A percentile compares a stretch with the other conserved stretches of the same genome.
Conservation (phyloP, 345 rosid species). For the Acer negundo region DNA sequence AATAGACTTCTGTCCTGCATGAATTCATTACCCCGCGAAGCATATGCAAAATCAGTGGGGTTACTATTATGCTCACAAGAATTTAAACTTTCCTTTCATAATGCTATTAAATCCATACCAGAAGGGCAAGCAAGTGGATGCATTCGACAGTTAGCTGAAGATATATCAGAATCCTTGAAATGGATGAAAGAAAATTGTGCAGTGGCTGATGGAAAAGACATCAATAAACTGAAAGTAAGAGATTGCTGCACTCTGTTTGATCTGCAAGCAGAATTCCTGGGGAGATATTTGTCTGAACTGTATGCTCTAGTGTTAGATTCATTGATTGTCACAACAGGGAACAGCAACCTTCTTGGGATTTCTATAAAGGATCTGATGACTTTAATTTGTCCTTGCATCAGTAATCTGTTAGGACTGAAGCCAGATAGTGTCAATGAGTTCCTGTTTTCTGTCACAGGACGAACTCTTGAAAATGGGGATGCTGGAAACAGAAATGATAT, state of each 20-base stretch:
- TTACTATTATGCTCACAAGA: slow-evolving; percentile 53
- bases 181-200: slow-evolving; percentile 60
- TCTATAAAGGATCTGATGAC: slow-evolving; percentile 57
- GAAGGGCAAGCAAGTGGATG: slow-evolving; percentile 89
- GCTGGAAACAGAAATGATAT: slow-evolving; percentile 28
- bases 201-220: slow-evolving; percentile 26
- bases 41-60: slow-evolving; percentile 48
- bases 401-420: slow-evolving; percentile 49
- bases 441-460: slow-evolving; percentile 54
- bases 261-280: slow-evolving; percentile 59
- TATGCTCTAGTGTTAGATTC: slow-evolving; percentile 68
- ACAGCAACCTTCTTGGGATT: slow-evolving; percentile 63
- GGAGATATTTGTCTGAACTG: slow-evolving; percentile 69
- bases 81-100: slow-evolving; percentile 56
- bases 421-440: slow-evolving; percentile 48
- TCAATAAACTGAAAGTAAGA: slow-evolving; percentile 18
- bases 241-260: slow-evolving; percentile 31
- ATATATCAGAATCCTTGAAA: slow-evolving; percentile 58
- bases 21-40: slow-evolving; percentile 33
- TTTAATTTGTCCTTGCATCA: slow-evolving; percentile 55
- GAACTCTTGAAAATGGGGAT: slow-evolving; percentile 24
- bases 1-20: slow-evolving; percentile 20
- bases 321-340: slow-evolving; percentile 63
- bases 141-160: slow-evolving; percentile 55
- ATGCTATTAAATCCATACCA: slow-evolving; percentile 65